These are phyloP conservation scores for Chrysanthemum lavandulifolium DNA, from an alignment of 129 eudicot species.

Conservation along the genomic window DNA sequence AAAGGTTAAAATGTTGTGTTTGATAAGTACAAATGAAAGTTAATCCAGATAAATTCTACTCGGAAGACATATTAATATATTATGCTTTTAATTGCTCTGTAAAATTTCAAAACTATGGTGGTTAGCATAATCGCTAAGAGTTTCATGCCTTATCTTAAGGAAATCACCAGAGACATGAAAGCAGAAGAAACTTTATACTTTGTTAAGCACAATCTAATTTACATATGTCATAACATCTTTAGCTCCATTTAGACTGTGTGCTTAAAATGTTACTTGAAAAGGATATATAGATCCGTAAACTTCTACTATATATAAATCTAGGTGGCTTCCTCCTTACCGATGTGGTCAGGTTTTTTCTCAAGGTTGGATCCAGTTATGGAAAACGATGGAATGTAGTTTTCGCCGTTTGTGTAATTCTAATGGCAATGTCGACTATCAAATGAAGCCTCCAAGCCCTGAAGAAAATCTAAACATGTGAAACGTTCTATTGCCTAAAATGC, in stretches of 20 bases:
- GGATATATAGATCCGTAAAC: background rate
- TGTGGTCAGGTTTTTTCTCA: slow-evolving; percentile 1
- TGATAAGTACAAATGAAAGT: background rate
- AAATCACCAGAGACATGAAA: background rate
- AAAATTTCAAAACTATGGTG: too few species aligned
- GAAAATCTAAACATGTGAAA: background rate
- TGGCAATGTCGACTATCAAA: background rate
- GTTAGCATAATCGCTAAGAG: background rate
- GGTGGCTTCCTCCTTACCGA: slow-evolving; percentile 15
- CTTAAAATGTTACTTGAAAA: slow-evolving; percentile 11
- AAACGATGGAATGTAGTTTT: background rate
- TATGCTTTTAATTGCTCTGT: background rate
- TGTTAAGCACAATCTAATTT: background rate
- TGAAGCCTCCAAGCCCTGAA: background rate
- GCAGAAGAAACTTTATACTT: background rate
- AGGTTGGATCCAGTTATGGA: slow-evolving; percentile 8
- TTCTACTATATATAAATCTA: slow-evolving; percentile 12
- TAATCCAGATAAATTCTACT: background rate
- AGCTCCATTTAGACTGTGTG: background rate
- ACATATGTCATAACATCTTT: background rate
- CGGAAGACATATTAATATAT: background rate
- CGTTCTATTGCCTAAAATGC: background rate
- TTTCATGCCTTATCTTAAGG: background rate
- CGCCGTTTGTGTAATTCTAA: background rate
- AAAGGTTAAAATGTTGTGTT: background rate